Evolutionary conservation across 192 early-diverging fungal species (phyloP).

Genomic region (Helicostylum pulchrum): DNA sequence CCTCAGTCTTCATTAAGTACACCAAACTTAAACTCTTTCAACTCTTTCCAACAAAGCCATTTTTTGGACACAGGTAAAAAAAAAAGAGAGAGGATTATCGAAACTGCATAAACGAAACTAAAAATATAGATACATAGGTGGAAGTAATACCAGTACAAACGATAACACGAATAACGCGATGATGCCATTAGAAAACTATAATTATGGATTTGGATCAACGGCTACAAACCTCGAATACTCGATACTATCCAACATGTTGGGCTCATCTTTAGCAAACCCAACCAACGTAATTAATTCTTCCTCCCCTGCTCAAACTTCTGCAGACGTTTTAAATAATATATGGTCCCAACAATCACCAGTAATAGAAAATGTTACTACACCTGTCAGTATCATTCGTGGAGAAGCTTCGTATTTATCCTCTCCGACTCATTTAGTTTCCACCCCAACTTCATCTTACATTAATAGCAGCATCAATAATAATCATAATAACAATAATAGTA

Average conservation of each 20-base stretch:
- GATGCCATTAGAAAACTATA: constrained; percentile 11
- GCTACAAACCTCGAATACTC: constrained; percentile 86
- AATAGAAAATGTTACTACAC: neutral
- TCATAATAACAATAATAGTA: neutral
- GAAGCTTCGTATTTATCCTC: too few relatives aligned
- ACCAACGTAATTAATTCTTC: neutral
- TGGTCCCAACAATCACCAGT: neutral
- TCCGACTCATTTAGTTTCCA: too few relatives aligned
- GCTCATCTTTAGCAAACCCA: constrained; percentile 42
- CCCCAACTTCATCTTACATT: neutral
- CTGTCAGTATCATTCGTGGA: too few relatives aligned
- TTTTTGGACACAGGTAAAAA: constrained; percentile 13
- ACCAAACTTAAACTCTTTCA: neutral
- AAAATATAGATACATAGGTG: neutral
- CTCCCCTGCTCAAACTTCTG: neutral
- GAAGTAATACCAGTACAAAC: neutral
- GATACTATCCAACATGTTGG: constrained; percentile 87
- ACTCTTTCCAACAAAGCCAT: neutral
- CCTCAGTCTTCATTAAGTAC: neutral
- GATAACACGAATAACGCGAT: neutral
- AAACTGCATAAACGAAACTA: neutral
- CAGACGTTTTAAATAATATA: neutral
- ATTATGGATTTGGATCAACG: constrained; percentile 83
- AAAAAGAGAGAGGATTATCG: neutral
- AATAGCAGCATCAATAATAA: constrained; percentile 1